Base-by-base conservation (phyloP, 495 filamentous ascomycete genomes). In the Neurospora hispaniola region DNA sequence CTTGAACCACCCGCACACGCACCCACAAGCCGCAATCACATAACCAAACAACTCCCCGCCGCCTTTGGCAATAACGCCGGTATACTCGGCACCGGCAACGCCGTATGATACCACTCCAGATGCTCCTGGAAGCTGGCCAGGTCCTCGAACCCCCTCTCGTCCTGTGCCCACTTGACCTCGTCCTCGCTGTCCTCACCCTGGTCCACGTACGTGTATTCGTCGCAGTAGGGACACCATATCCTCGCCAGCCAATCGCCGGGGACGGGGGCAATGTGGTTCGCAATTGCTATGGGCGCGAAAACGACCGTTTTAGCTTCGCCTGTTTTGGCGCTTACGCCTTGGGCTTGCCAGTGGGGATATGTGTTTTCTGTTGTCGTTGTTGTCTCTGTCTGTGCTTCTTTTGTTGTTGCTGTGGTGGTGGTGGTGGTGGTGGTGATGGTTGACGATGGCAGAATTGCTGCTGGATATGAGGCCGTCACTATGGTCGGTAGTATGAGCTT, bases 241-340 rank as follows among this genome's bases (percentile, higher is more conserved):
- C 79, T 76, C 27, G 83, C 81, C 73, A 77, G 80, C 80, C 82
- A 86, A 31, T 82, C 82, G 44, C 81, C 82, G 38, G 71, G 66
- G 10, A 79, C 77, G 0, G 85, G 85, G 18, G 82, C 76, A 27
- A 84, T 73, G 78, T 86, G 85, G 77, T 85, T 86, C 18, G 84
- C 84, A 16, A 86, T 83, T 23, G 84, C 84, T 39, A 85, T 76
- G 35, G 85, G 83, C 69, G 85, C 80, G 72, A 85, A 86, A 7
- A 86, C 80, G 42, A 86, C 72, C 23, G 78, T 80, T 76, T 86
- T 86, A 9, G 79, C 76, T 75, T 81, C 80, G 31, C 72, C 72
- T 31, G 70, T 79, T 62, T 76, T 75, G 38, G 43, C 68, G n/a
- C 69, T 77, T 0, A 71, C 1, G 9, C 75, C 75, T 2, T 40